phyloP scores from a whole-genome alignment of 2,329 filamentous ascomycete genomes.

The Pseudogymnoascus verrucosus region DNA sequence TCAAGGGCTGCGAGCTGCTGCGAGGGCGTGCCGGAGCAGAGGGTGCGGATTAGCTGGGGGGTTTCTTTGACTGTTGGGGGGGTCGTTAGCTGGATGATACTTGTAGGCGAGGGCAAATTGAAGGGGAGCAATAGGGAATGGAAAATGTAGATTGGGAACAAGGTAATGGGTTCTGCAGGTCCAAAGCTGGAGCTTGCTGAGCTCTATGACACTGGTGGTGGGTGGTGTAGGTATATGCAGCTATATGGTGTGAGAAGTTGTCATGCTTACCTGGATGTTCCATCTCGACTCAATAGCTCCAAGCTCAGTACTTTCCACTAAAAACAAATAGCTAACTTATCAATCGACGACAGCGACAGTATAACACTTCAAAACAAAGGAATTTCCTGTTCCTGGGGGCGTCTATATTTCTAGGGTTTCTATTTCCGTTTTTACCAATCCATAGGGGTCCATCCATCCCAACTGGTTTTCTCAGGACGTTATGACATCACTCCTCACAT shows the following conservation, averaged over 20 bases:
- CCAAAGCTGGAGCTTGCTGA: background rate
- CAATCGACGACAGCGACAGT: background rate
- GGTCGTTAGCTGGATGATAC: background rate
- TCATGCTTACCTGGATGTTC: background rate
- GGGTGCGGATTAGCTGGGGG: slow-evolving; percentile 53
- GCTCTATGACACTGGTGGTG: background rate
- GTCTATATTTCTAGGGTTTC: background rate
- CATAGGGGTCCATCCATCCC: background rate
- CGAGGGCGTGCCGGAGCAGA: slow-evolving; percentile 59
- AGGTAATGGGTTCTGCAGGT: background rate
- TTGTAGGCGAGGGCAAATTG: background rate
- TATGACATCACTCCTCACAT: slow-evolving; percentile 4
- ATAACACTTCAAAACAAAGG: background rate
- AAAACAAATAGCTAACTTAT: background rate
- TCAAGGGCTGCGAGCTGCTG: slow-evolving; percentile 59
- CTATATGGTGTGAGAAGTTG: background rate
- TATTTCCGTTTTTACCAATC: background rate
- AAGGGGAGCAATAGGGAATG: background rate
- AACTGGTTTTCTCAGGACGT: background rate
- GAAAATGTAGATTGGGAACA: background rate
- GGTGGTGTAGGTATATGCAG: background rate
- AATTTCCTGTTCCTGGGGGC: background rate
- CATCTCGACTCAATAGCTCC: background rate
- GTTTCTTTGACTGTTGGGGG: slow-evolving; percentile 49
- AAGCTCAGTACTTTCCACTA: background rate